phyloP scores from a whole-genome alignment of 108 stramenopile genomes.

The Cyclotella cryptica region DNA sequence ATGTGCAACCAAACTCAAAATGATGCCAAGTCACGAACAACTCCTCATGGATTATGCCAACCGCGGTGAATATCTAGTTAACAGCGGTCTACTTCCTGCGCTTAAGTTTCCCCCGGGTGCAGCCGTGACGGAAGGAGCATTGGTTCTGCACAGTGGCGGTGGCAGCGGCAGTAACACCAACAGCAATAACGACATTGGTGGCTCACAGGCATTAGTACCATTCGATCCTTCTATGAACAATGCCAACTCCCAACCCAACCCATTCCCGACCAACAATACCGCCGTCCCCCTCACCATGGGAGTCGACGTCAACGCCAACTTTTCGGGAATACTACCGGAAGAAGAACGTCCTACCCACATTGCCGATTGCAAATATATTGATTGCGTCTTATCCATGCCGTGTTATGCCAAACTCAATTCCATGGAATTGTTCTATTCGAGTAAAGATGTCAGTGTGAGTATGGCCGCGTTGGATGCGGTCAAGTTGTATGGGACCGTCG shows the following conservation, averaged over 20 bases:
- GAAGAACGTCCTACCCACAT: slow-evolving; percentile 42
- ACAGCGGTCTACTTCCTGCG: not conserved
- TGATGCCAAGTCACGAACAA: slow-evolving; percentile 29
- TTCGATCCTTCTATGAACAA: not conserved
- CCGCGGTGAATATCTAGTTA: slow-evolving; percentile 18
- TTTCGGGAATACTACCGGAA: slow-evolving; percentile 12
- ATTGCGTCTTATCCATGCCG: slow-evolving; percentile 40
- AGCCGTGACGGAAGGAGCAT: not conserved
- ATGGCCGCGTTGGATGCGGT: slow-evolving; percentile 53
- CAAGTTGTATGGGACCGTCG: slow-evolving; percentile 44
- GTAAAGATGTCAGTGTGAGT: slow-evolving; percentile 44
- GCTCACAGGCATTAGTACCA: not conserved
- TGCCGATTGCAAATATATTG: slow-evolving; percentile 55
- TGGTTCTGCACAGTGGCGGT: not conserved
- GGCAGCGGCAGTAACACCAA: not conserved
- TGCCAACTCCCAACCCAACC: not conserved
- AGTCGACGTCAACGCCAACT: slow-evolving; percentile 9
- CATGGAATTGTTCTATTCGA: slow-evolving; percentile 29
- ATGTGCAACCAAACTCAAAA: slow-evolving; percentile 25
- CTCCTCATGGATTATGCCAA: slow-evolving; percentile 1
- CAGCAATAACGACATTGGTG: too few relatives aligned
- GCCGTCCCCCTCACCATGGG: not conserved
- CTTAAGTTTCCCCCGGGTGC: not conserved
- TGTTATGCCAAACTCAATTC: slow-evolving; percentile 46
- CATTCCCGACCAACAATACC: not conserved